phyloP scores from a whole-genome alignment of 306 rosid genomes.

The Echinosophora koreensis region DNA sequence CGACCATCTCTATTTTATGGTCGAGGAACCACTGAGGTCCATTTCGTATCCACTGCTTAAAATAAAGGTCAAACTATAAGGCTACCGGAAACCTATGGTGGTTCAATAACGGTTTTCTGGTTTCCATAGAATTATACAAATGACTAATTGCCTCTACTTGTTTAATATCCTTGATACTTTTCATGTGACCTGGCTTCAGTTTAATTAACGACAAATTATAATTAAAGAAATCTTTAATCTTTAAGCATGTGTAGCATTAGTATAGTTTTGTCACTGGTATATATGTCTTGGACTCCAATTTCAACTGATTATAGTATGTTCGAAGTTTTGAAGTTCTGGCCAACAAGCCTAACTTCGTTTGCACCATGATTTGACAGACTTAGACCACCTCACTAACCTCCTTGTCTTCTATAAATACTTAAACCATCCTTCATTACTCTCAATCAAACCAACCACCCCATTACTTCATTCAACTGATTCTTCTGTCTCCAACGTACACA shows the following conservation, averaged over 20 bases:
- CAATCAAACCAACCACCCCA: constrained; percentile 14
- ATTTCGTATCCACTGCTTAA: neutral
- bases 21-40: neutral
- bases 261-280: neutral
- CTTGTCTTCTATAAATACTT: constrained; percentile 46
- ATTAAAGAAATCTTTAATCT: neutral
- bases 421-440: constrained; percentile 17
- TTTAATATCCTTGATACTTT: neutral
- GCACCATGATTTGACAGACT: neutral
- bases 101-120: constrained; percentile 37
- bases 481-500: neutral
- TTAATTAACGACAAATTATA: neutral
- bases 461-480: neutral
- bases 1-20: neutral
- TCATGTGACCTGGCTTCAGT: neutral
- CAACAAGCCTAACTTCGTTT: constrained; percentile 42
- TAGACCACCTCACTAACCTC: constrained; percentile 40
- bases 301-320: constrained; percentile 1
- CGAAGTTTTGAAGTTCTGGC: constrained; percentile 9
- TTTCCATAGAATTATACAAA: neutral
- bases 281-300: neutral
- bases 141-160: neutral
- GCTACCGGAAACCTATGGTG: constrained; percentile 11
- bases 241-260: neutral
- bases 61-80: constrained; percentile 15